These are phyloP conservation scores for Colletotrichum salicis DNA, from an alignment of 2,329 filamentous ascomycete genomes.

Conservation along the genomic window DNA sequence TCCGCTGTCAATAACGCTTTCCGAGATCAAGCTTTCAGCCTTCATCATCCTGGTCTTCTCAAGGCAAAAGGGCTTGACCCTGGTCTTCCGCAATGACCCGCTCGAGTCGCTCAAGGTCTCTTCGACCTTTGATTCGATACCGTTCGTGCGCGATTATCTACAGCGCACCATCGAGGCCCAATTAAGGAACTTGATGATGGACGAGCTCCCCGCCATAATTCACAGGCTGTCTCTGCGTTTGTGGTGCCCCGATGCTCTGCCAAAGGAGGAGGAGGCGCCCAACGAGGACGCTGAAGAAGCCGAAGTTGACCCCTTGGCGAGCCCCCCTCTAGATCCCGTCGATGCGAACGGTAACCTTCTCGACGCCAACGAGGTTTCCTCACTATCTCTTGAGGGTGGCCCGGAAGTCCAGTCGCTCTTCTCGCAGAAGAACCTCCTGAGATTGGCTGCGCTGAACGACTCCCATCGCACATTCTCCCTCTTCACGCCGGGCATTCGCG, in stretches of 20 bases:
- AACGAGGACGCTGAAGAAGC: conserved; percentile 65
- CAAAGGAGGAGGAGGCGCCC: conserved; percentile 68
- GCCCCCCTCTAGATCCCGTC: conserved; percentile 82
- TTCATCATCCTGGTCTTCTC: conserved; percentile 99
- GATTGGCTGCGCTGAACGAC: conserved; percentile 83
- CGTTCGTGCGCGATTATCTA: conserved; percentile 96
- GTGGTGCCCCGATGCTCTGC: conserved; percentile 88
- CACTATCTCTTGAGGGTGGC: conserved; percentile 80
- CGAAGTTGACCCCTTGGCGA: conserved; percentile 82
- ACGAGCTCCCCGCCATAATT: conserved; percentile 95
- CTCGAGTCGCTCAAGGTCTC: conserved; percentile 98
- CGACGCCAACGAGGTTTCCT: conserved; percentile 79
- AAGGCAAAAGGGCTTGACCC: conserved; percentile 93
- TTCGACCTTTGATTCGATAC: conserved; percentile 98
- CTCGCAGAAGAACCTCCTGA: conserved; percentile 91
- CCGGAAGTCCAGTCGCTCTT: conserved; percentile 89
- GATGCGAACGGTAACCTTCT: conserved; percentile 82
- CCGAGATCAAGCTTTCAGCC: conserved; percentile 93
- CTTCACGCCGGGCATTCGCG: conserved; percentile 89
- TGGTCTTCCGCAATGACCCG: conserved; percentile 98
- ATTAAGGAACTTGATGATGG: conserved; percentile 94
- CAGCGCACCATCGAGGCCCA: conserved; percentile 96
- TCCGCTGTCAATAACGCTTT: conserved; percentile 95
- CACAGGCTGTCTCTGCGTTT: conserved; percentile 88
- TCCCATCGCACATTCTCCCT: conserved; percentile 91